phyloP scores from a whole-genome alignment of 345 rosid genomes.

The Melaleuca quinquenervia region DNA sequence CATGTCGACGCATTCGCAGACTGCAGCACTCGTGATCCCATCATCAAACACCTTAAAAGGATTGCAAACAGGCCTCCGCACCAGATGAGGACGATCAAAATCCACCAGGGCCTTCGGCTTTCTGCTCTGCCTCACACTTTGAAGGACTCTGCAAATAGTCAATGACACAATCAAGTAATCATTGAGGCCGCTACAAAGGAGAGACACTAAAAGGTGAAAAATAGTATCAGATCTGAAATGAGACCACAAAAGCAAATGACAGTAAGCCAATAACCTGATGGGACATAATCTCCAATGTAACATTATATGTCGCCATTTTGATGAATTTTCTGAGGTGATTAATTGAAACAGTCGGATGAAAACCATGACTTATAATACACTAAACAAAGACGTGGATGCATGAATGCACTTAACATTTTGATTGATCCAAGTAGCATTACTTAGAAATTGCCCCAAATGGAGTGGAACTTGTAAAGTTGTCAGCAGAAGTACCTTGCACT shows the following conservation, averaged over 20 bases:
- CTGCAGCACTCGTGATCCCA: background rate
- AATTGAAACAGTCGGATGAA: background rate
- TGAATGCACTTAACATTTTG: background rate
- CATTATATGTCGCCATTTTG: background rate
- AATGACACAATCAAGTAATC: background rate
- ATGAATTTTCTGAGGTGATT: background rate
- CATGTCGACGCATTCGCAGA: constrained; percentile 8
- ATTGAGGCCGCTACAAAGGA: background rate
- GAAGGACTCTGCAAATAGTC: background rate
- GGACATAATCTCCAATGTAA: background rate
- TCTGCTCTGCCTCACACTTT: background rate
- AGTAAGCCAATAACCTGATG: background rate
- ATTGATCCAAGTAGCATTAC: background rate
- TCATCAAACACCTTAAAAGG: background rate
- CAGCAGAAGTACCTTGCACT: constrained; percentile 32
- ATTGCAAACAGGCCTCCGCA: background rate
- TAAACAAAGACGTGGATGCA: background rate
- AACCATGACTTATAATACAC: background rate
- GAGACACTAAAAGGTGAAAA: background rate
- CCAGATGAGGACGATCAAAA: background rate
- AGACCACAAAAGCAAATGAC: background rate
- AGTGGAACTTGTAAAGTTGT: background rate
- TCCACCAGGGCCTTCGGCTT: background rate
- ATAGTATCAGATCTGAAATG: background rate
- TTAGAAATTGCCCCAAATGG: background rate